Conservation (phyloP, 2,329 filamentous ascomycete genomes). For the Orbilia quercus region DNA sequence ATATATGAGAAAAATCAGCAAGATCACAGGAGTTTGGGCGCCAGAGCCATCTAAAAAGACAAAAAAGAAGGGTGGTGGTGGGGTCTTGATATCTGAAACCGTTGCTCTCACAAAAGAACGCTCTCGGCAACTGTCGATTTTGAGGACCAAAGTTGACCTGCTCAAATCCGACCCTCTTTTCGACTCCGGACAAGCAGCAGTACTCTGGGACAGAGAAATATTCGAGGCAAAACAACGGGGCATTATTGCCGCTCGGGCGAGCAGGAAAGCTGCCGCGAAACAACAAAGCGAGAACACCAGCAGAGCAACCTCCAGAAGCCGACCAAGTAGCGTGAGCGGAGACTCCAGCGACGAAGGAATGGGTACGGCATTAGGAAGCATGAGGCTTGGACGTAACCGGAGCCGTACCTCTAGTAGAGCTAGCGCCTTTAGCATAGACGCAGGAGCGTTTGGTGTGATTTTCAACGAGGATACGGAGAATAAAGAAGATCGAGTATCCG, state of each 20-base stretch:
- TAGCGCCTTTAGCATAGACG: conserved; percentile 50
- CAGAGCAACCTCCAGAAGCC: conserved; percentile 31
- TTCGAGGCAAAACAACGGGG: conserved; percentile 29
- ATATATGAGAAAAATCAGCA: conserved; percentile 76
- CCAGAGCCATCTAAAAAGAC: conserved; percentile 62
- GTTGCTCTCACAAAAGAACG: conserved; percentile 46
- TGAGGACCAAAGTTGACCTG: conserved; percentile 56
- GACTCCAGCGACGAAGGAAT: conserved; percentile 46
- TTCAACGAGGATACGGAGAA: conserved; percentile 28
- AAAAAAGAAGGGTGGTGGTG: conserved; percentile 60
- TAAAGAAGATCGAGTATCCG: conserved; percentile 2
- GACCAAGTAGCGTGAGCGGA: conserved; percentile 30
- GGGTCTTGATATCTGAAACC: conserved; percentile 33
- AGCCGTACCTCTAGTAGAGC: conserved; percentile 50
- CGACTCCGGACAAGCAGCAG: conserved; percentile 66
- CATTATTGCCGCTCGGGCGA: conserved; percentile 14
- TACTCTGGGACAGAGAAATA: conserved; percentile 65
- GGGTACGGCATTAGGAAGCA: conserved; percentile 15
- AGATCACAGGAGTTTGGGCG: conserved; percentile 62
- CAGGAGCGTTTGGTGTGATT: conserved; percentile 43
- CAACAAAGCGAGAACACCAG: conserved; percentile 21
- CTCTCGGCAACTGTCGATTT: conserved; percentile 53
- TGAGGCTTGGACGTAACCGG: conserved; percentile 35
- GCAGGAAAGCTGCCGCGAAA: conserved; percentile 21
- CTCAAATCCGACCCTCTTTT: conserved; percentile 65